Conservation (phyloP, 1,284 basidiomycete species). For the Boletus albobrunnescens region DNA sequence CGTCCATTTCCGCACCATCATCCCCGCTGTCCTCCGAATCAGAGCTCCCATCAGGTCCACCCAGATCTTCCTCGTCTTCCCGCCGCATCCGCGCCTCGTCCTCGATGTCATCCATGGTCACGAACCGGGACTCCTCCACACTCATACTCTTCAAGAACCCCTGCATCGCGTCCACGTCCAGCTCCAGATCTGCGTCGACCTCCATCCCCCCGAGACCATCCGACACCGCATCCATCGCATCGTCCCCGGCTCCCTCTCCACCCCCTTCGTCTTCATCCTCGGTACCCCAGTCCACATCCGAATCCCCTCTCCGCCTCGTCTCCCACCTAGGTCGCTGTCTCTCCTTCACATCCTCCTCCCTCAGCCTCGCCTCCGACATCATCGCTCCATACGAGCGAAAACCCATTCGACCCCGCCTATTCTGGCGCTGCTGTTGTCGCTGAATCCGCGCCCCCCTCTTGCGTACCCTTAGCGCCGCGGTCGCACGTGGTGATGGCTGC, state of each 20-base stretch:
- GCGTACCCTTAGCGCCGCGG: conserved; percentile 18
- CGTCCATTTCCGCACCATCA: conserved; percentile 14
- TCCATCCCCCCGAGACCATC: conserved; percentile 51
- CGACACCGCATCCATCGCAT: conserved; percentile 34
- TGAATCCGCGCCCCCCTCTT: conserved; percentile 24
- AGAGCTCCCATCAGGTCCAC: conserved; percentile 19
- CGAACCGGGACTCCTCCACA: conserved; percentile 42
- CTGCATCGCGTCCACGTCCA: conserved; percentile 49
- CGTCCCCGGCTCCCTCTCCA: conserved; percentile 33
- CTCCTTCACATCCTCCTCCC: conserved; percentile 31
- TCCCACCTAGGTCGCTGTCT: conserved; percentile 40
- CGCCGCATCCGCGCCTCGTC: conserved; percentile 48
- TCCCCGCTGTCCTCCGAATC: conserved; percentile 33
- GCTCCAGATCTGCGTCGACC: conserved; percentile 50
- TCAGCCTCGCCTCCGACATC: conserved; percentile 51
- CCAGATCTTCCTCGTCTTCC: conserved; percentile 48
- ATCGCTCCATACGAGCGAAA: conserved; percentile 56
- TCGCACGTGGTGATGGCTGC: too few relatives aligned
- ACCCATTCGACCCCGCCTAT: conserved; percentile 17
- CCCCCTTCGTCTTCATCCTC: conserved; percentile 35
- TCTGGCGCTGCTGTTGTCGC: too few relatives aligned
- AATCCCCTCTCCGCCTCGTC: conserved; percentile 59
- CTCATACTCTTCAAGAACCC: conserved; percentile 54
- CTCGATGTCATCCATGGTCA: conserved; percentile 65
- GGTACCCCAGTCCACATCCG: conserved; percentile 71